Evolutionary conservation across 1,284 basidiomycete genomes (phyloP), one percentile per base, ranked within the genome.

Genomic region (Papiliotrema laurentii): DNA sequence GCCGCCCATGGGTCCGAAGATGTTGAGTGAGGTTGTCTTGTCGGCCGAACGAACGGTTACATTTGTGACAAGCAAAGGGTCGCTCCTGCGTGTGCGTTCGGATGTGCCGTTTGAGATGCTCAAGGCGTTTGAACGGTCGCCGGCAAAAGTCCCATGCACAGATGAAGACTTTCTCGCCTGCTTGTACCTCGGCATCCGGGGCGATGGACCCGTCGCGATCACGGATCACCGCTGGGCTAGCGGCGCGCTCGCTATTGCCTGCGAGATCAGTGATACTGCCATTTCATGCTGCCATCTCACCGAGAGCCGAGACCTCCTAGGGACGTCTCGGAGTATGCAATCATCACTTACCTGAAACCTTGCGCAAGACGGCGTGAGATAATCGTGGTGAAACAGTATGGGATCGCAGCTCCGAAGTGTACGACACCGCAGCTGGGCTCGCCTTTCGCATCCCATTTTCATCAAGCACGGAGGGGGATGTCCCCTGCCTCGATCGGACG

Each of bases 71-170:
- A 47, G 77, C 76, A 72, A 82, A 91, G 0, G 90, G 89, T 39
- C 84, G 77, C 71, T 92, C 89, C 78, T 87, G 80, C 4, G 89
- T 91, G 67, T 93, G 90, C n/a, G 88, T 90, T 47, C 88, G 80
- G 30, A 90, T 75, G 71, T 94, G 90, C 35, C 89, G 76, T 73
- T 87, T 87, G 56, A 93, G 77, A 66, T 93, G 89, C 67, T 93
- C 90, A 76, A 86, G 82, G 7, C 88, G 82, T 77, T 89, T 91
- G 81, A 92, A 94, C 53, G 85, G 75, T 53, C 85, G 78, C 4
- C 85, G 83, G 67, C 89, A 93, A 22, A 85, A 85, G 66, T 81
- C 83, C 1, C 89, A 77, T 22, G 87, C 87, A 70, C 88, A 91
- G 38, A 83, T 79, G 64, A 83, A 90, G 11, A 81, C 83, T 68